These are phyloP conservation scores for Haematococcus lacustris DNA, from an alignment of 139 green algal genomes.

Conservation along the genomic window DNA sequence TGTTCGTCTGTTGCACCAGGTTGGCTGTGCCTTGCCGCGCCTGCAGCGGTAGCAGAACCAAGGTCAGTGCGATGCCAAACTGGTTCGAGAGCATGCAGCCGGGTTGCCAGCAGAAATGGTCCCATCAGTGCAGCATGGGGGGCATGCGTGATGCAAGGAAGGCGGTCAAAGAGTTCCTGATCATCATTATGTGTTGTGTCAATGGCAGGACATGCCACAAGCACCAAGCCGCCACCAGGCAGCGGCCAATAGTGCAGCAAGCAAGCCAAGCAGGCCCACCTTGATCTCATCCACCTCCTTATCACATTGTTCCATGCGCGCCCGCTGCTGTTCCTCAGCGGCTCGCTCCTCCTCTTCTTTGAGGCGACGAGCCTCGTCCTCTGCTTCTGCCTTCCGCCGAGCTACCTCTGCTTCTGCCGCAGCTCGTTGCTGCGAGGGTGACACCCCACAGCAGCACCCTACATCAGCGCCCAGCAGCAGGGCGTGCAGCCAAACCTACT, in stretches of 20 bases:
- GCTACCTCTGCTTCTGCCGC: constrained; percentile 5
- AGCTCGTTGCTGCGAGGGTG: too few relatives aligned
- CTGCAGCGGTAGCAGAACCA: too few relatives aligned
- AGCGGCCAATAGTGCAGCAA: too few relatives aligned
- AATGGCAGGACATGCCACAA: too few relatives aligned
- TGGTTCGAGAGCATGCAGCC: too few relatives aligned
- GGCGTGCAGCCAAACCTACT: too few relatives aligned
- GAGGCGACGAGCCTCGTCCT: constrained; percentile 5
- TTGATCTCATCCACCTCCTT: constrained; percentile 27
- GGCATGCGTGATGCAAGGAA: too few relatives aligned
- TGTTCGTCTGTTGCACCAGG: constrained; percentile 18
- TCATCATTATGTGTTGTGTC: too few relatives aligned
- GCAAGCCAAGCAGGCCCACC: constrained; percentile 1
- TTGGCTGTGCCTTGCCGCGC: constrained; percentile 23
- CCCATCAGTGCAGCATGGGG: not conserved
- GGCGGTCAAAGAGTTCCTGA: not conserved
- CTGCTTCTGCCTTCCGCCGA: not conserved
- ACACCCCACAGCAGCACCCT: too few relatives aligned
- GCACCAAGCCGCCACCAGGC: too few relatives aligned
- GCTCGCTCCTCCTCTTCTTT: constrained; percentile 8
- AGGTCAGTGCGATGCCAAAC: too few relatives aligned
- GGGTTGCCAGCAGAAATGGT: too few relatives aligned
- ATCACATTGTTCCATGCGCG: constrained; percentile 17
- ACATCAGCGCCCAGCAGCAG: constrained; percentile 8
- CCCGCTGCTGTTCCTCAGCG: constrained; percentile 9